Evolutionary conservation across 2,329 filamentous ascomycete genomes (phyloP), one percentile per base, ranked within the genome.

Genomic region (Fusarium tanahbumbuense): DNA sequence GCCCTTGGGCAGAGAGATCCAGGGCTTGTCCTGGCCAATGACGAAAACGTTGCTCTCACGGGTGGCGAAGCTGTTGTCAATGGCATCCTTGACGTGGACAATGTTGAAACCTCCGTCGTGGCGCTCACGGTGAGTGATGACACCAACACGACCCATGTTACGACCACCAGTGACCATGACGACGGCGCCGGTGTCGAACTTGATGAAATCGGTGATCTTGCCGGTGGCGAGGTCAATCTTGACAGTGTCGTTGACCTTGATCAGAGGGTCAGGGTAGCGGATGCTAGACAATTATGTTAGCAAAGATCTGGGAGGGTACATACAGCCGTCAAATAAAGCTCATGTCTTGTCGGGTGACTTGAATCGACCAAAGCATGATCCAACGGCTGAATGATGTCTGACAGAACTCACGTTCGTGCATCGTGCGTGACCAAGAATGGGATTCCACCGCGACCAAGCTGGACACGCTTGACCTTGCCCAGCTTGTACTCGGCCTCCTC

Each of bases 391-490:
- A 94, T 96, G 94, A 98, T 93, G 92, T 92, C 87, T 89, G 87
- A 90, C 87, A 92, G 89, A 92, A 98, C 95, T 97, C 89, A 99
- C 95, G 96, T 99, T 94, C 96, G 92, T 88, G 96, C 96, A 96
- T 99, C 96, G 93, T 99, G 96, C 94, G 96, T 99, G 93, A 99
- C 96, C 94, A 98, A 98, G 94, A 97, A 99, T 97, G 96, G 96
- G 91, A 99, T 97, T 89, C 94, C 96, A 87, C 96, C 97, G 87
- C 94, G 95, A 89, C 96, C 96, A 80, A 99, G 91, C 89, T 99
- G 96, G 73, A 99, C 96, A 81, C 95, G 92, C 93, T 98, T 98
- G 88, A 99, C 96, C 91, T 98, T 99, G 89, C 94, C 94, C 80
- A 99, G 90, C 92, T 99, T 99, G 93, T 98, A 99, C 89, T 96